These are phyloP conservation scores for Aspergillus fumigatus DNA, from an alignment of 2,329 filamentous ascomycete species.

Conservation along the genomic window DNA sequence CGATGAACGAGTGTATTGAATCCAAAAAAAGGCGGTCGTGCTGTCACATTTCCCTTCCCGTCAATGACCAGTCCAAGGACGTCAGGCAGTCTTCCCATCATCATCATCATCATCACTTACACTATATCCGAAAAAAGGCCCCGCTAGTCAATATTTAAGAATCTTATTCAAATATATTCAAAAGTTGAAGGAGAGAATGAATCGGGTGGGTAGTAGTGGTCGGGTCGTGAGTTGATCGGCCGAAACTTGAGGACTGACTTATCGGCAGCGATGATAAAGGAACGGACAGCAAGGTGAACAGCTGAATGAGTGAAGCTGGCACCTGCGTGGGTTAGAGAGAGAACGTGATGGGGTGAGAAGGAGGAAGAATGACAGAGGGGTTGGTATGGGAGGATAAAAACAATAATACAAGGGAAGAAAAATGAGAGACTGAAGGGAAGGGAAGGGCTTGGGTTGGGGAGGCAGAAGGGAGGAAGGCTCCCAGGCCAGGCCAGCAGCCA, in stretches of 20 bases:
- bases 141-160: neutral
- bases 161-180: slow-evolving; percentile 1
- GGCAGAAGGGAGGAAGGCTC: slow-evolving; percentile 23
- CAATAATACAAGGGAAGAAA: neutral
- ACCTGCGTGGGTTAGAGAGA: slow-evolving; percentile 36
- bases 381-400: slow-evolving; percentile 1
- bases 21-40: slow-evolving; percentile 10
- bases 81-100: neutral
- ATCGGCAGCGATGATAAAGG: slow-evolving; percentile 30
- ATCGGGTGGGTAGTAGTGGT: slow-evolving; percentile 12
- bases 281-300: slow-evolving; percentile 50
- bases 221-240: slow-evolving; percentile 16
- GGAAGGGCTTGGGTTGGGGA: slow-evolving; percentile 9
- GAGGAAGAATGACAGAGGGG: slow-evolving; percentile 14
- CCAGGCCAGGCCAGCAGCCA: neutral
- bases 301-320: slow-evolving; percentile 64
- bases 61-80: neutral
- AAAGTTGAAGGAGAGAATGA: slow-evolving; percentile 15
- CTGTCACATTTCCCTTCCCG: neutral
- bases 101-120: slow-evolving; percentile 7
- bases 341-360: slow-evolving; percentile 23
- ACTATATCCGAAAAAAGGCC: slow-evolving; percentile 5
- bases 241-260: slow-evolving; percentile 6
- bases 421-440: neutral
- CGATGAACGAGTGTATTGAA: slow-evolving; percentile 1